These are phyloP conservation scores for Pulveroboletus sp. DNA, from an alignment of 768 basidiomycete genomes.

Conservation along the genomic window DNA sequence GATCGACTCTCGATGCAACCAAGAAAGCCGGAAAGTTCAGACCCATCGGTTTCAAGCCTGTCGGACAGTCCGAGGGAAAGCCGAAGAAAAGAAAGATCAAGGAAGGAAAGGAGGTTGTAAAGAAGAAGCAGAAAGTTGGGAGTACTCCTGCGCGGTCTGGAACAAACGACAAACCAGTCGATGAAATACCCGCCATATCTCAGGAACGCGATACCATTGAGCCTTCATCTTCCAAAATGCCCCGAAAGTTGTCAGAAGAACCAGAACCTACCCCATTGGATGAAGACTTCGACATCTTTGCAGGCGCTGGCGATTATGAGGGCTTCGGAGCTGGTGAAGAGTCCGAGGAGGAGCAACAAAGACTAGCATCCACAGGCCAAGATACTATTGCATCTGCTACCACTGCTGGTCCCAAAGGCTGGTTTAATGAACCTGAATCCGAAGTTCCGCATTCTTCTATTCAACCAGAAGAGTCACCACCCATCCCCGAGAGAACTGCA, in stretches of 20 bases:
- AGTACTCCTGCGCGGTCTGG: conserved; percentile 18
- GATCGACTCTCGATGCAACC: conserved; percentile 33
- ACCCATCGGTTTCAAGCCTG: conserved; percentile 63
- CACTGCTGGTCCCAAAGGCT: conserved; percentile 27
- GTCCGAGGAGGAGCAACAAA: conserved; percentile 37
- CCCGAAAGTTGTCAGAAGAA: conserved; percentile 11
- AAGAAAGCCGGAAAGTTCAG: conserved; percentile 45
- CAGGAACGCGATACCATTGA: background rate
- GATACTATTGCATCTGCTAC: conserved; percentile 7
- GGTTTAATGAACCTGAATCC: conserved; percentile 44
- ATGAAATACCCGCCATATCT: background rate
- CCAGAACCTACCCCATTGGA: conserved; percentile 27
- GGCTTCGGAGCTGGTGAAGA: conserved; percentile 60
- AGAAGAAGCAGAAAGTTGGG: conserved; percentile 55
- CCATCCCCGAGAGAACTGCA: conserved; percentile 3
- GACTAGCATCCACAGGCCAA: conserved; percentile 7
- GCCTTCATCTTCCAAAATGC: conserved; percentile 5
- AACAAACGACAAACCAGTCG: background rate
- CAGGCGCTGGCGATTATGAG: conserved; percentile 78
- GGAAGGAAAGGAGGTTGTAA: conserved; percentile 36
- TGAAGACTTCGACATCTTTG: conserved; percentile 86
- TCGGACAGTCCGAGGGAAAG: conserved; percentile 44
- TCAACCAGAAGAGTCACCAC: conserved; percentile 13
- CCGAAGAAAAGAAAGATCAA: conserved; percentile 42
- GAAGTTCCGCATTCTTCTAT: conserved; percentile 15